Conservation (phyloP, 1,139 yeast genomes). For the Candida dubliniensis region DNA sequence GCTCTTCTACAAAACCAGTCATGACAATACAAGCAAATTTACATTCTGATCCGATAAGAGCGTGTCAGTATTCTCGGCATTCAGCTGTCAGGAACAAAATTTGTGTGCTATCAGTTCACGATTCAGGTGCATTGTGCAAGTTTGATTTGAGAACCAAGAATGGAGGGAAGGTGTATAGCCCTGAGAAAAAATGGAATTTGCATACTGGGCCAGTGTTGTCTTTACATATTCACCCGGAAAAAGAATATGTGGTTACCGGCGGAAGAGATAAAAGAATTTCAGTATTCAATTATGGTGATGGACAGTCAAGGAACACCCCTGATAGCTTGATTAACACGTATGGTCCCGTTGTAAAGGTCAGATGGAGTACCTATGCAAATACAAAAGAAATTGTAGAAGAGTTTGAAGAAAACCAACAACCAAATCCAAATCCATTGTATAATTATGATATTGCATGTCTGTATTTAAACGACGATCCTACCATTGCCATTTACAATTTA, state of each 20-base stretch:
- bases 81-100: slow-evolving; percentile 31
- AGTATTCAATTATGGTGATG: slow-evolving; percentile 64
- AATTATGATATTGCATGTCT: slow-evolving; percentile 74
- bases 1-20: slow-evolving; percentile 47
- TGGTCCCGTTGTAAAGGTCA: slow-evolving; percentile 71
- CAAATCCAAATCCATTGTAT: slow-evolving; percentile 23
- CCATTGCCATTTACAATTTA: slow-evolving; percentile 71
- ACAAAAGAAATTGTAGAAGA: slow-evolving; percentile 24
- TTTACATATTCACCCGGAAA: slow-evolving; percentile 83
- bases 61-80: slow-evolving; percentile 61
- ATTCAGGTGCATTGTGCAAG: slow-evolving; percentile 81
- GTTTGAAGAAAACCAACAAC: slow-evolving; percentile 8
- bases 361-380: slow-evolving; percentile 54
- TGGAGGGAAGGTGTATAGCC: slow-evolving; percentile 20
- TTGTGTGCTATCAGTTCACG: slow-evolving; percentile 66
- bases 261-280: slow-evolving; percentile 88
- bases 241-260: slow-evolving; percentile 83
- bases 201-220: slow-evolving; percentile 92
- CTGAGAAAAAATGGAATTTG: slow-evolving; percentile 78
- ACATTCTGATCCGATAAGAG: slow-evolving; percentile 65
- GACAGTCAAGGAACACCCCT: slow-evolving; percentile 45
- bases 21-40: slow-evolving; percentile 44
- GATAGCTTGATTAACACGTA: slow-evolving; percentile 73
- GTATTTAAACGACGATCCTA: slow-evolving; percentile 74
- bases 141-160: slow-evolving; percentile 66